Evolutionary conservation across 257 asterid species (phyloP), one percentile per base, ranked within the genome.

Genomic region (Plantago major): DNA sequence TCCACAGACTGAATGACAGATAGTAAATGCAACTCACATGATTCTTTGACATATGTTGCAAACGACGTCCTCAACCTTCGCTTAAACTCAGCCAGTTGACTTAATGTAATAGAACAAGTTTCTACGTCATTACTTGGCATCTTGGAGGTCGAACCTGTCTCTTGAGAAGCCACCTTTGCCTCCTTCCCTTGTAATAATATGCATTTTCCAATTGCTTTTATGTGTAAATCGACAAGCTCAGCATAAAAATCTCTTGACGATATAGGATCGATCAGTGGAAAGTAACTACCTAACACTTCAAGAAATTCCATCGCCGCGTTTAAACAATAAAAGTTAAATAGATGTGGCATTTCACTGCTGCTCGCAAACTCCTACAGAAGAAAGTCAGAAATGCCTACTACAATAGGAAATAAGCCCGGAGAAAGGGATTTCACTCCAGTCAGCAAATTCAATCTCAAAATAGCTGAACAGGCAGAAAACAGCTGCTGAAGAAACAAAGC

Each of bases 171-270:
- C 64, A 86, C 71, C 78, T 74, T 72, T 68, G 94, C 89, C 42
- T 80, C 70, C 77, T 81, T 92, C 53, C 93, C 88, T 76, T 86
- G 90, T 56, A 86, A 78, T 58, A 76, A 79, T 58, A 89, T 92
- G 86, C 98, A 92, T 74, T 86, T 84, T 22, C 97, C 98, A 26
- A 88, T 80, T 67, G 79, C 82, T 81, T 69, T 78, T 80, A 88
- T 66, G 75, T 92, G 95, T 67, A 89, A 79, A 67, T 80, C 89
- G 68, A 86, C 77, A 62, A 86, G 77, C 71, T 72, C 75, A 63
- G 42, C 77, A 69, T 72, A 86, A 68, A 22, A 61, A 54, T 83
- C 82, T 73, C 84, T 77, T 52, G 95, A 86, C 67, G 66, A 64
- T 7, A 70, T 62, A 47, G 93, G 87, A 65, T 84, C 83, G 42